A percentile compares a stretch with the other conserved stretches of the same genome.
phyloP scores from a whole-genome alignment of 2,329 filamentous ascomycete species.

The Trichoderma koningii region DNA sequence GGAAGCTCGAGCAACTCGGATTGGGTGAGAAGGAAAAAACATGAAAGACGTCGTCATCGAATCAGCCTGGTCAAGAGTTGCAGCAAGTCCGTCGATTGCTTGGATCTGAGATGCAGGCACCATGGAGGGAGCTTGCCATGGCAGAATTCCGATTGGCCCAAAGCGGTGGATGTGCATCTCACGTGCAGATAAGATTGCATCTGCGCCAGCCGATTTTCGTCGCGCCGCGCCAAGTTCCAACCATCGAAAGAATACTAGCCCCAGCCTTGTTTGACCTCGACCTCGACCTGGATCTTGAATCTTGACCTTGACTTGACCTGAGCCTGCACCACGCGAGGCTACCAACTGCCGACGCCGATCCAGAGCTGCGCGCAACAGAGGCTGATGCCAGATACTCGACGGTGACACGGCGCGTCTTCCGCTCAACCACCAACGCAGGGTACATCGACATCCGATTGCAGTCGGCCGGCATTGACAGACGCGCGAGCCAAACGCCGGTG shows the following conservation, averaged over 20 bases:
- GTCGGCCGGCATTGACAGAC: neutral
- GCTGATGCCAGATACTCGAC: neutral
- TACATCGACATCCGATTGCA: neutral
- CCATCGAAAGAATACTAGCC: constrained; percentile 3
- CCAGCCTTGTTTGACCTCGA: constrained; percentile 1
- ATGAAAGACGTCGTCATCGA: neutral
- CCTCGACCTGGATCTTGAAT: constrained; percentile 6
- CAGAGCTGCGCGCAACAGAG: neutral
- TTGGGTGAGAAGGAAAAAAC: no score
- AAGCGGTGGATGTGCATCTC: neutral
- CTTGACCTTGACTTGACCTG: constrained; percentile 6
- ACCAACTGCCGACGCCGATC: neutral
- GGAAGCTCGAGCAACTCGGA: neutral
- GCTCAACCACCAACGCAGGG: neutral
- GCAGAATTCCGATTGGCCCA: constrained; percentile 35
- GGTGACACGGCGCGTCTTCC: neutral
- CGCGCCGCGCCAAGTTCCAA: constrained; percentile 30
- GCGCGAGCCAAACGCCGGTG: constrained; percentile 8
- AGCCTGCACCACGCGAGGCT: no score
- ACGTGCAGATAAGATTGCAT: constrained; percentile 30
- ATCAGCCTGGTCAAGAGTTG: neutral
- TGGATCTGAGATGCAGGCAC: constrained; percentile 16
- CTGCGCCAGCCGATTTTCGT: constrained; percentile 29
- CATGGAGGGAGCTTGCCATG: constrained; percentile 22
- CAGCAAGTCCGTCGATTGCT: neutral